These are phyloP conservation scores for Elongisporangium anandrum DNA, from an alignment of 352 stramenopile genomes.

Conservation along the genomic window DNA sequence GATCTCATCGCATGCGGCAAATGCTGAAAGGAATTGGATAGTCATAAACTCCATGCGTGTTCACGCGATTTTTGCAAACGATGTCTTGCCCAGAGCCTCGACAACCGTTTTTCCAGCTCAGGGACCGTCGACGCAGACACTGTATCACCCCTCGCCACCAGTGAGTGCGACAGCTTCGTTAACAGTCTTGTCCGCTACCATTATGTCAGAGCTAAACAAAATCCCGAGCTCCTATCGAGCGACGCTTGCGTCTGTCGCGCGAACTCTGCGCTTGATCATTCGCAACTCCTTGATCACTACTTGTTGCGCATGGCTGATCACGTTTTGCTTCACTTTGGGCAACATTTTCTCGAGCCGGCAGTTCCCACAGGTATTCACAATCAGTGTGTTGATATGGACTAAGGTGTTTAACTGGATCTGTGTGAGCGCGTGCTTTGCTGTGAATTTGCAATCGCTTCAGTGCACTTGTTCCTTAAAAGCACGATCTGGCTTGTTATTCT, in stretches of 20 bases:
- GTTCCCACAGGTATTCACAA: not conserved
- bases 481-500: not conserved
- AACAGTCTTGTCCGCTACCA: no score
- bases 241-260: not conserved
- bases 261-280: conserved; percentile 2
- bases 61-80: no score
- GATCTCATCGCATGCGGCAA: no score
- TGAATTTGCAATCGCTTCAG: not conserved
- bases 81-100: no score
- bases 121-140: no score
- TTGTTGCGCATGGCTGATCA: not conserved
- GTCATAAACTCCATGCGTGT: no score
- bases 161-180: no score
- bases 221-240: no score
- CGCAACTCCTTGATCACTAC: not conserved
- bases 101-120: no score
- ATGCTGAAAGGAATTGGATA: no score
- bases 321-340: conserved; percentile 1
- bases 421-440: conserved; percentile 1
- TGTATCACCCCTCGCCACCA: no score
- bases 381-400: conserved; percentile 1
- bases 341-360: conserved; percentile 2
- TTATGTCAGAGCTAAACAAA: no score
- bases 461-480: not conserved
- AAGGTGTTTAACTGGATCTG: conserved; percentile 5